phyloP scores from a whole-genome alignment of 1,284 basidiomycete species.

The Ustilago nuda region DNA sequence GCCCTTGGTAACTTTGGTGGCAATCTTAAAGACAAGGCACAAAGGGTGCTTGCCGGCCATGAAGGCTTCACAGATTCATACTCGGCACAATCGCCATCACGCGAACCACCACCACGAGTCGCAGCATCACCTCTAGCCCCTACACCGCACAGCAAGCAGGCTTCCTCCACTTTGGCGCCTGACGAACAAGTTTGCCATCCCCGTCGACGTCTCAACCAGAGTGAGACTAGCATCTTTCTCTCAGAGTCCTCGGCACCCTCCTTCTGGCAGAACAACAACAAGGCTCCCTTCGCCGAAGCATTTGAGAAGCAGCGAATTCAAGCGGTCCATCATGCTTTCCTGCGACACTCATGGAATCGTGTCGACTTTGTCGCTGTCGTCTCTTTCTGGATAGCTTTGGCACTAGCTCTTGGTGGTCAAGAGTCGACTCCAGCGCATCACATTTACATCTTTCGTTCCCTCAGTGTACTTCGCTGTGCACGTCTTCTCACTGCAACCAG shows the following conservation, averaged over 20 bases:
- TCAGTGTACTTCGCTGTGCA: conserved; percentile 86
- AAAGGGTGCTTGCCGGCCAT: conserved; percentile 35
- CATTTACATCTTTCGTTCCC: conserved; percentile 87
- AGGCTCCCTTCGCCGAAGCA: conserved; percentile 72
- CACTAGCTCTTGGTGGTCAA: conserved; percentile 76
- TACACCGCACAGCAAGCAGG: background rate
- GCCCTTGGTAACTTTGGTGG: conserved; percentile 53
- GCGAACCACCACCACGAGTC: background rate
- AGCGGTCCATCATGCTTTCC: conserved; percentile 74
- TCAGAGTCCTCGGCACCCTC: conserved; percentile 38
- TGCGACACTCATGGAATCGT: conserved; percentile 92
- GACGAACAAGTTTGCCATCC: conserved; percentile 22
- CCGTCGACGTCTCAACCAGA: conserved; percentile 35
- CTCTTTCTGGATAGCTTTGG: conserved; percentile 82
- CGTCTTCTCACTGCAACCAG: conserved; percentile 87
- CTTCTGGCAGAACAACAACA: conserved; percentile 44
- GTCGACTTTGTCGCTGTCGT: conserved; percentile 88
- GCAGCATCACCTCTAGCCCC: background rate
- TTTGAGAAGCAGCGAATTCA: conserved; percentile 70
- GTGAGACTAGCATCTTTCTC: conserved; percentile 46
- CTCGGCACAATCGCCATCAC: background rate
- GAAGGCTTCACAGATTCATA: conserved; percentile 24
- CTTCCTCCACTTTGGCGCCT: background rate
- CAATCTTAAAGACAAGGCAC: conserved; percentile 48
- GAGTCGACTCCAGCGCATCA: conserved; percentile 78